Evolutionary conservation across 2,329 filamentous ascomycete genomes (phyloP).

Genomic region (Curvularia eragrostidis): DNA sequence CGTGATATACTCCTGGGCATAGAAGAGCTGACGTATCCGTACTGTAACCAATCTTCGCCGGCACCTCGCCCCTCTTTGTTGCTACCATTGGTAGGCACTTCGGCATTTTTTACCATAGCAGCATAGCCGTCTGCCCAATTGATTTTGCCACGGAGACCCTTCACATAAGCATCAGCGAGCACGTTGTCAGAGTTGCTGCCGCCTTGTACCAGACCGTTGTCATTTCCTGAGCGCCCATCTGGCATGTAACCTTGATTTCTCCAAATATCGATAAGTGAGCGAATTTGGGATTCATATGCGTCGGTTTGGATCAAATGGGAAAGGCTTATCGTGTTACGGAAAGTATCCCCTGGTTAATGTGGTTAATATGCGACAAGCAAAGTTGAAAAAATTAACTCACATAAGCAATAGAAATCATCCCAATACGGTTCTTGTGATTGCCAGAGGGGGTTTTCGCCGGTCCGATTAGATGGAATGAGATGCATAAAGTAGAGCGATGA

Average conservation of each 20-base stretch:
- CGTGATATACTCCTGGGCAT: slow-evolving; percentile 44
- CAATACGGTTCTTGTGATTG: slow-evolving; percentile 70
- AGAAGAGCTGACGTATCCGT: slow-evolving; percentile 62
- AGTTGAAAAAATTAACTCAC: slow-evolving; percentile 38
- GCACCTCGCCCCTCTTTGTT: slow-evolving; percentile 73
- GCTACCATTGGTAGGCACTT: slow-evolving; percentile 62
- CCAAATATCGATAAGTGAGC: slow-evolving; percentile 72
- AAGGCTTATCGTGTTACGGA: slow-evolving; percentile 63
- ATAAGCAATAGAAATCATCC: slow-evolving; percentile 73
- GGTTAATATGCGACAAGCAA: slow-evolving; percentile 39
- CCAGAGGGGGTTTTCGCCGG: slow-evolving; percentile 74
- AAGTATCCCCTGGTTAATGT: slow-evolving; percentile 67
- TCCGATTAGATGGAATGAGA: slow-evolving; percentile 72
- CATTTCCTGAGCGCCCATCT: slow-evolving; percentile 70
- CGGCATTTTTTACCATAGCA: slow-evolving; percentile 73
- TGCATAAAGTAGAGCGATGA: slow-evolving; percentile 73
- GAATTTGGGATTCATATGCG: slow-evolving; percentile 69
- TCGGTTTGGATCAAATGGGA: slow-evolving; percentile 69
- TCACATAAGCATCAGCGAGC: slow-evolving; percentile 73
- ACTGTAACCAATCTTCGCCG: slow-evolving; percentile 69
- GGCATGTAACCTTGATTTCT: slow-evolving; percentile 68
- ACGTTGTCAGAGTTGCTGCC: slow-evolving; percentile 75
- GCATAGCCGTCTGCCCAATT: slow-evolving; percentile 73
- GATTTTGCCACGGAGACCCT: slow-evolving; percentile 66
- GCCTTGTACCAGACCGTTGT: slow-evolving; percentile 71